Evolutionary conservation across 75 land plant species (phyloP), one percentile per base, ranked within the genome.

Genomic region (Chamaecyparis obtusa): DNA sequence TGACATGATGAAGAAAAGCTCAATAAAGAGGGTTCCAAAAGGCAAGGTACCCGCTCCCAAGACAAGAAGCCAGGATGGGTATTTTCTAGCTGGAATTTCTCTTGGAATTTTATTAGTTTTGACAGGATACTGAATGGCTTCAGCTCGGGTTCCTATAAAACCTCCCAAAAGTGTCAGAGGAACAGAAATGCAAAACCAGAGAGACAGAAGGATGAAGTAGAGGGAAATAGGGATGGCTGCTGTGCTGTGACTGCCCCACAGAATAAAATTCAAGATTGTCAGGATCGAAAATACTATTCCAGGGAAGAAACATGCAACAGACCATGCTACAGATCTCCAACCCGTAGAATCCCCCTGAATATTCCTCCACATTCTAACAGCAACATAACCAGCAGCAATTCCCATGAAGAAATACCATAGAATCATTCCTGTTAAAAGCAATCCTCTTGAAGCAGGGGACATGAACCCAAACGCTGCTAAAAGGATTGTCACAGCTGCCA

Each of bases 401-500:
- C 97, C 99, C 71, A 97, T 92, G 67, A 97, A 88, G 48, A 97
- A 91, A 84, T 97, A 97, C 83, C 94, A 89, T 64, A 97, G 60
- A n/a, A 97, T 91, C 99, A 96, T 96, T 46, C 97, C 97, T 9
- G 96, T 90, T 55, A 97, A 84, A 13, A 97, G 92, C 92, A 96
- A 95, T 33, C 99, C 97, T 43, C 99, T 87, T 5, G 97, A 97
- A 19, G 99, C 99, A 48, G 97, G 97, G 17, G 98, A 96, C 98
- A 96, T 95, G 87, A 96, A 96, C 77, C 98, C 98, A 85, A 96
- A 88, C 64, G 99, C 99, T 71, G 97, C 99, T 84, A 97, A 97
- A 15, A 97, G 88, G 41, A 97, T 94, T 1, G 98, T 92, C 33
- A 96, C 96, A 71, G 89, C 89, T n/a, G 95, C 94, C 97, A 97